Evolutionary conservation across 1,139 yeast genomes (phyloP).

Genomic region (Geotrichum fermentans): DNA sequence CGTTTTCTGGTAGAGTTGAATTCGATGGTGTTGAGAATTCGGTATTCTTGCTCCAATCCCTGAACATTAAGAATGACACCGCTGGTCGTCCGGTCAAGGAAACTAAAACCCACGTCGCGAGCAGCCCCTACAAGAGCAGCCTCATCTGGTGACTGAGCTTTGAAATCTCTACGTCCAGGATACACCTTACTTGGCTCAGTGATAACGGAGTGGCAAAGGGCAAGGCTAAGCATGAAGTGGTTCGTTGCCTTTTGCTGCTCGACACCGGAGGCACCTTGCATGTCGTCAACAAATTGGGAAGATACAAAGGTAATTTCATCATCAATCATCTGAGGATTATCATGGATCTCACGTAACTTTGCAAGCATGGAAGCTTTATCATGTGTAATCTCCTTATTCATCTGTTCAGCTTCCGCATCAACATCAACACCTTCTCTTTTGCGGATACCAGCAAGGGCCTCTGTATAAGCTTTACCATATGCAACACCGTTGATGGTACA

Average conservation of each 20-base stretch:
- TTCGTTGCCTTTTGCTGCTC: constrained; percentile 56
- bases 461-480: constrained; percentile 93
- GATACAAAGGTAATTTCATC: constrained; percentile 77
- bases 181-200: constrained; percentile 51
- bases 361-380: constrained; percentile 65
- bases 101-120: constrained; percentile 81
- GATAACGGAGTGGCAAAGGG: constrained; percentile 87
- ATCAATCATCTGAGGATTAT: constrained; percentile 58
- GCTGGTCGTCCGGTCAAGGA: constrained; percentile 66
- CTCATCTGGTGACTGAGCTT: constrained; percentile 98
- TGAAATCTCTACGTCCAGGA: constrained; percentile 56
- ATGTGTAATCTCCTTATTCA: constrained; percentile 46
- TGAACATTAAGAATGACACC: constrained; percentile 66
- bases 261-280: constrained; percentile 44
- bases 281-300: constrained; percentile 46
- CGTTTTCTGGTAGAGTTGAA: constrained; percentile 96
- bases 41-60: constrained; percentile 65
- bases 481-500: constrained; percentile 81
- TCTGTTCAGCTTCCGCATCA: constrained; percentile 59
- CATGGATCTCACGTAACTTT: constrained; percentile 44
- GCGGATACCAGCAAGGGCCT: constrained; percentile 86
- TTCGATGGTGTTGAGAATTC: constrained; percentile 82
- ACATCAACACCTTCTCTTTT: constrained; percentile 80
- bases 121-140: constrained; percentile 93
- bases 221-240: constrained; percentile 71